Conservation (phyloP, 129 eudicot genomes). For the Oenanthe sinensis region DNA sequence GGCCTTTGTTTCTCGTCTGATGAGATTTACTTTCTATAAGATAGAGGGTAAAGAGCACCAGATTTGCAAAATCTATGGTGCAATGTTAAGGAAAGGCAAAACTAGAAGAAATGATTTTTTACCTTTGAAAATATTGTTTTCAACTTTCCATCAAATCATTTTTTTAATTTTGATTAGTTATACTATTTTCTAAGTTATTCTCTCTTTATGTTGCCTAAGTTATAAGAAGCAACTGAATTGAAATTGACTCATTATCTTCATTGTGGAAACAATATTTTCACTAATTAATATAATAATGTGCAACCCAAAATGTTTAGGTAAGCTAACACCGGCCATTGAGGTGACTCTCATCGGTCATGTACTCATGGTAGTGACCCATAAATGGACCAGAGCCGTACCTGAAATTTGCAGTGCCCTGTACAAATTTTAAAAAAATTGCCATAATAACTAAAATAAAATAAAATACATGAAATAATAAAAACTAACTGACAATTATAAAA, state of each 20-base stretch:
- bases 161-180: too few species aligned
- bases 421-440: too few species aligned
- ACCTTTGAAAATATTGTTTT: too few species aligned
- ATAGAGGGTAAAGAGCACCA: not conserved
- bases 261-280: not conserved
- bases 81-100: not conserved
- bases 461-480: too few species aligned
- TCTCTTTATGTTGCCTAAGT: not conserved
- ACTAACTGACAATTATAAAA: too few species aligned
- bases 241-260: too few species aligned
- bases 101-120: not conserved
- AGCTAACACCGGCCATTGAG: not conserved
- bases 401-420: too few species aligned
- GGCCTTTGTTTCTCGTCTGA: not conserved
- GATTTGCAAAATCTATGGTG: not conserved
- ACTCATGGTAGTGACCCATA: not conserved
- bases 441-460: too few species aligned
- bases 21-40: not conserved
- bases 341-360: not conserved
- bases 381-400: too few species aligned
- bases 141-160: not conserved
- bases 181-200: too few species aligned
- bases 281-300: too few species aligned
- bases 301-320: not conserved
- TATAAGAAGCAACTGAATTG: not conserved